Conservation (phyloP, 176 grass and related monocot species). For the Echinochloa phyllopogon region DNA sequence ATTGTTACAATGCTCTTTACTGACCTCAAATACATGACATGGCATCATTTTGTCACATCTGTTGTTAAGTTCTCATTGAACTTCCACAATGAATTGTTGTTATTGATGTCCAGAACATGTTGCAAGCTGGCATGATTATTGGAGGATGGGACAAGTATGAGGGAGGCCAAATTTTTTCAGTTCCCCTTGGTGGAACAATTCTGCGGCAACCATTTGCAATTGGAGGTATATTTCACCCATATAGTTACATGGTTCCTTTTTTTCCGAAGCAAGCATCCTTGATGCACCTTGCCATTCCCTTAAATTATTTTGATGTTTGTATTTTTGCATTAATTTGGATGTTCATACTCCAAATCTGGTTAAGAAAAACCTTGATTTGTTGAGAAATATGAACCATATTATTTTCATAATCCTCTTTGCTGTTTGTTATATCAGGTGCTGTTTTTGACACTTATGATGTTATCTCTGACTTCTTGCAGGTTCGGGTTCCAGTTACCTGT, state of each 20-base stretch:
- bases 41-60: neutral
- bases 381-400: neutral
- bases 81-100: neutral
- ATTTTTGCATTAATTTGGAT: neutral
- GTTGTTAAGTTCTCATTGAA: constrained; percentile 1
- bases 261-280: neutral
- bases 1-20: neutral
- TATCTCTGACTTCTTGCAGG: constrained; percentile 49
- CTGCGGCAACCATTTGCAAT: constrained; percentile 86
- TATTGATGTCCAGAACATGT: constrained; percentile 70
- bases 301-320: neutral
- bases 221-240: constrained; percentile 62
- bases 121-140: constrained; percentile 95
- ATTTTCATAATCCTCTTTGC: neutral
- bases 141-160: constrained; percentile 99
- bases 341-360: neutral
- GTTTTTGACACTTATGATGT: constrained; percentile 20
- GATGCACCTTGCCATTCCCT: neutral
- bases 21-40: neutral
- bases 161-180: constrained; percentile 92
- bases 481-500: constrained; percentile 89
- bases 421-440: neutral
- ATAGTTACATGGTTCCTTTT: neutral
- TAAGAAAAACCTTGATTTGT: neutral
- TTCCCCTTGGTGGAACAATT: constrained; percentile 93